Base-by-base conservation (phyloP, 1,284 basidiomycete species). In the Pyrrhoderma lamaoense region DNA sequence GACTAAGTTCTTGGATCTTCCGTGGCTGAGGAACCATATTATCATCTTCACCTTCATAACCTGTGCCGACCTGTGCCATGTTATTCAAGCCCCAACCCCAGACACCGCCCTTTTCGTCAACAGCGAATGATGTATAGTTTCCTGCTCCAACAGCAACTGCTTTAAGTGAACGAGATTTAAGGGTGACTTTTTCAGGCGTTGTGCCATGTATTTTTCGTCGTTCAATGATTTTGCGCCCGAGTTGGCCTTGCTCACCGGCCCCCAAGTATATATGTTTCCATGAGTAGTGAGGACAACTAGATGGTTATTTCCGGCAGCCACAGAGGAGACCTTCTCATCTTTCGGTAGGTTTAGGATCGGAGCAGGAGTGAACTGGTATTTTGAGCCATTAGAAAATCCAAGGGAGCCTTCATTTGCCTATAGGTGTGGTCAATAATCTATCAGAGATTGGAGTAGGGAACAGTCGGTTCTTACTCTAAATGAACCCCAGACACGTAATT, bases 11-110 rank as follows among this genome's bases (percentile, higher is more conserved):
- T 34, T 76, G 69, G 35, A 97, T 82, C 44, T 74, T 74, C 52
- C 76, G 78, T 1, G 94, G 93, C 1, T 78, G 70, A 44, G 79
- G 75, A 42, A 96, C 75, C 55, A 84, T 74, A 22, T 66, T 64
- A 53, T 74, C 70, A 52, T 73, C 72, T 18, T 72, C 73, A 25
- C 72, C 72, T 16, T 74, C 67, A 34, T 67, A 62, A 19, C 73
- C 74, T 7, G 80, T 72, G 34, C 85, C 87, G 0, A 77, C 78
- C 65, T 90, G 86, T 25, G 78, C 75, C 65, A 78, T 78, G 37
- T 76, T 85, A 68, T 97, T 96, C 55, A 94, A 72, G 21, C 93
- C 93, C 93, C 93, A 97, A 2, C 82, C 90, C 77, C 82, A 95
- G 2, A 93, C 87, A 45, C 78, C 77, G 36, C 92, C 93, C 19